Percentiles rank a stretch among this genome's conserved stretches.
Conservation (phyloP, 306 rosid genomes). For the Lablab purpureus region DNA sequence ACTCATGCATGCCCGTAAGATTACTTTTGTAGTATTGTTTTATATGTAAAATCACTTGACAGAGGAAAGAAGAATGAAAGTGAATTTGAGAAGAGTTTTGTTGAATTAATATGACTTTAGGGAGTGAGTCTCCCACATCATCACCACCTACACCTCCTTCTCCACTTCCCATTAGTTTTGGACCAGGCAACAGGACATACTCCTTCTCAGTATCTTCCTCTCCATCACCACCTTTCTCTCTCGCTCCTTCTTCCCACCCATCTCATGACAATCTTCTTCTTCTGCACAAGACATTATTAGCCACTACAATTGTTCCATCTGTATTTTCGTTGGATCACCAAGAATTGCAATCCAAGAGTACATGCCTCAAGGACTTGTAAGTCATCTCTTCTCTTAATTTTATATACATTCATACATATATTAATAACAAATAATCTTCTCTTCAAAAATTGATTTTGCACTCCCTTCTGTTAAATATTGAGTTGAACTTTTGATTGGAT, state of each 20-base stretch:
- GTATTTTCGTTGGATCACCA: conserved; percentile 66
- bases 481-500: conserved; percentile 10
- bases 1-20: conserved; percentile 30
- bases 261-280: conserved; percentile 70
- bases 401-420: background rate
- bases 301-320: conserved; percentile 39
- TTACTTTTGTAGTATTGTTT: background rate
- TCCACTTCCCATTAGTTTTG: conserved; percentile 80
- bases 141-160: conserved; percentile 92
- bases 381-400: conserved; percentile 39
- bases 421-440: background rate
- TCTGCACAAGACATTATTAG: conserved; percentile 31
- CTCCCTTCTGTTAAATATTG: background rate
- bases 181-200: conserved; percentile 67
- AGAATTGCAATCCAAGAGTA: conserved; percentile 48
- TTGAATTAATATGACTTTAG: background rate
- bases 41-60: background rate
- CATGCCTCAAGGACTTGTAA: conserved; percentile 78
- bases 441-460: background rate
- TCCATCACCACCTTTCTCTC: conserved; percentile 73
- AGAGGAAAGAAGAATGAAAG: conserved; percentile 17
- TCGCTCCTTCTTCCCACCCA: conserved; percentile 47
- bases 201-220: conserved; percentile 69
- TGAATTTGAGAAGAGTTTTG: conserved; percentile 15
- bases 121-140: conserved; percentile 60